A percentile compares a stretch with the other conserved stretches of the same genome.
phyloP scores from a whole-genome alignment of 2,329 filamentous ascomycete species.

The Chaetoscypha palmicola region DNA sequence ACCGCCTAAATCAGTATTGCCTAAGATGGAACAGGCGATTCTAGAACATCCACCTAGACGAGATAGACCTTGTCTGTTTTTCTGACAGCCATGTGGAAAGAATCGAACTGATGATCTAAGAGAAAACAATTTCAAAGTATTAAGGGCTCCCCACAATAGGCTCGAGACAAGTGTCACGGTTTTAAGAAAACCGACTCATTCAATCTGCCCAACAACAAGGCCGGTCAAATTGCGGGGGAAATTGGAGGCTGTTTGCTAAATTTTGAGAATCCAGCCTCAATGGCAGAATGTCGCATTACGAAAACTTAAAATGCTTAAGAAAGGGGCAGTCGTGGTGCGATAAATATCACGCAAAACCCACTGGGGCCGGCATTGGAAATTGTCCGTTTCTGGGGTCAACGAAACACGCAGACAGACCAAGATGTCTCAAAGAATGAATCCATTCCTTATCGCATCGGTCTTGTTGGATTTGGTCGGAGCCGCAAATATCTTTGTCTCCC shows the following conservation, averaged over 20 bases:
- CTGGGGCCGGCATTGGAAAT: not conserved
- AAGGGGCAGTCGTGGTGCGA: not conserved
- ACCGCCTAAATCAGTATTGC: constrained; percentile 4
- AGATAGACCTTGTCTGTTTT: not conserved
- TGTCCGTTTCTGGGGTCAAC: too few species aligned
- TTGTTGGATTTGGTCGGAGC: constrained; percentile 9
- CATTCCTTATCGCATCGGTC: constrained; percentile 3
- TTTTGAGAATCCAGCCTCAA: constrained; percentile 2
- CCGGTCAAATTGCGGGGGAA: constrained; percentile 1
- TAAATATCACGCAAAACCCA: constrained; percentile 3
- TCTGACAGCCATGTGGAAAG: constrained; percentile 1
- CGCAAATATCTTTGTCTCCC: constrained; percentile 24
- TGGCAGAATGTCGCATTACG: constrained; percentile 1
- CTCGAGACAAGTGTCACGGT: not conserved
- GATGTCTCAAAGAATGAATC: constrained; percentile 5
- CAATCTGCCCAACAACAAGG: too few species aligned
- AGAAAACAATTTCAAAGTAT: not conserved
- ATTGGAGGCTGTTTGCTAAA: constrained; percentile 9
- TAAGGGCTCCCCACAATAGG: not conserved
- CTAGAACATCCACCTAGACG: not conserved
- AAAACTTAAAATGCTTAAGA: not conserved
- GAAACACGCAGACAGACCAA: not conserved
- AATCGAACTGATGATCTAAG: not conserved
- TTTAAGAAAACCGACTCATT: not conserved
- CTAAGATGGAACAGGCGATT: too few species aligned